Conservation (phyloP, 805 yeast species). For the Tanozyma kutaoensis region DNA sequence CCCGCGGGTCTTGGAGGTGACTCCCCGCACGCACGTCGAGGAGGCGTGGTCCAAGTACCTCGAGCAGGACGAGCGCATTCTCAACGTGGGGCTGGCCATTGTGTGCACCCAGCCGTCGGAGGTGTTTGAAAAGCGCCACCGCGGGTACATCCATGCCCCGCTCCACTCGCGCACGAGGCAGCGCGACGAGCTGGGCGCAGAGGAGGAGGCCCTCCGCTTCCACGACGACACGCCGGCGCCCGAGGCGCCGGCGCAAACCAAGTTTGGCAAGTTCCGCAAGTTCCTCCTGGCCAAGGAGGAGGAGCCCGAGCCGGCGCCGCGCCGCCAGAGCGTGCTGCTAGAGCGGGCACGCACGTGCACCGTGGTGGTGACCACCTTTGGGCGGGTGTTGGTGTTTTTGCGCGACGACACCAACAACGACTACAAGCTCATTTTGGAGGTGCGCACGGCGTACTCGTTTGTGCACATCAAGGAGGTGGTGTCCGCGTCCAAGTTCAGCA, state of each 20-base stretch:
- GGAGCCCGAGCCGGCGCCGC: no score
- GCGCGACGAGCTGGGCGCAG: no score
- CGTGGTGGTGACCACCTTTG: constrained; percentile 46
- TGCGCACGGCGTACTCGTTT: constrained; percentile 7
- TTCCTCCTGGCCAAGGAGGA: no score
- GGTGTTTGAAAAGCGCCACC: constrained; percentile 39
- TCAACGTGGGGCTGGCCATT: constrained; percentile 40
- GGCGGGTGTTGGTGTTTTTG: constrained; percentile 45
- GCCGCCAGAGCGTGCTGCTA: constrained; percentile 5
- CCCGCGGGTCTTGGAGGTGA: constrained; percentile 1
- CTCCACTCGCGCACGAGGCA: no score
- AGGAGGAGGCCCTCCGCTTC: no score
- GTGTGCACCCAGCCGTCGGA: constrained; percentile 32
- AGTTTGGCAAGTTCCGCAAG: no score
- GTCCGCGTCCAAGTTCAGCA: constrained; percentile 15
- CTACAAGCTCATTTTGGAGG: constrained; percentile 36
- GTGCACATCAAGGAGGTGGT: constrained; percentile 48
- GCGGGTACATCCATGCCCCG: constrained; percentile 26
- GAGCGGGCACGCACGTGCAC: constrained; percentile 35
- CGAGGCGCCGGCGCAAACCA: no score
- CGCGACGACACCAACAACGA: constrained; percentile 23
- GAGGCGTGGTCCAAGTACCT: constrained; percentile 45
- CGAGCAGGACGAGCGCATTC: constrained; percentile 46
- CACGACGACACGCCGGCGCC: no score
- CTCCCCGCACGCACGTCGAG: constrained; percentile 41